Percentiles rank a stretch among this genome's conserved stretches.
These are phyloP conservation scores for Fragaria vesca DNA, from an alignment of 306 rosid genomes.

Conservation along the genomic window DNA sequence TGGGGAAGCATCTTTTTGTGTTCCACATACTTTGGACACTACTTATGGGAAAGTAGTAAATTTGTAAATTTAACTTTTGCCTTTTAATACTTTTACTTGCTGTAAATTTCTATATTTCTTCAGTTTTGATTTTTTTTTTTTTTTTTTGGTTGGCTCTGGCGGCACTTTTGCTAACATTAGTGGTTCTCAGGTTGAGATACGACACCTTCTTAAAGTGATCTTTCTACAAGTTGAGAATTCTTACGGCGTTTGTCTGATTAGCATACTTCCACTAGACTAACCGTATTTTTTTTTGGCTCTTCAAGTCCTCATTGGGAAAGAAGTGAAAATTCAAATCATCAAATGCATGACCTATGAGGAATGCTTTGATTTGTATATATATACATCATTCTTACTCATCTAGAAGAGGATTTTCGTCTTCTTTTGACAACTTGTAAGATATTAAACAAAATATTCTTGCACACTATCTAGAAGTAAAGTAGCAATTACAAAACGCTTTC, in stretches of 20 bases:
- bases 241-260: too few species aligned
- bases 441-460: background rate
- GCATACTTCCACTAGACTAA: too few species aligned
- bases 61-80: background rate
- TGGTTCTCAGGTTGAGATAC: too few species aligned
- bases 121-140: background rate
- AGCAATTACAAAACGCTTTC: background rate
- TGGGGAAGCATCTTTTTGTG: slow-evolving; percentile 13
- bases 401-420: background rate
- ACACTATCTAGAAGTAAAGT: slow-evolving; percentile 12
- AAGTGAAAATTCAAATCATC: background rate
- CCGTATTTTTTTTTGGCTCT: too few species aligned
- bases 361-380: background rate
- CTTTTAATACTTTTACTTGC: background rate
- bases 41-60: background rate
- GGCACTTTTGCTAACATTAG: too few species aligned
- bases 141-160: background rate
- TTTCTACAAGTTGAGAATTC: too few species aligned
- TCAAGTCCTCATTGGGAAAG: background rate
- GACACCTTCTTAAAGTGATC: too few species aligned
- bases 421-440: background rate
- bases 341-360: background rate
- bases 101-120: background rate
- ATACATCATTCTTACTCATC: background rate
- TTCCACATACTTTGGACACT: slow-evolving; percentile 12